Percentiles rank a stretch among this genome's conserved stretches.
These are phyloP conservation scores for Laguncularia racemosa DNA, from an alignment of 345 rosid genomes.

Conservation along the genomic window DNA sequence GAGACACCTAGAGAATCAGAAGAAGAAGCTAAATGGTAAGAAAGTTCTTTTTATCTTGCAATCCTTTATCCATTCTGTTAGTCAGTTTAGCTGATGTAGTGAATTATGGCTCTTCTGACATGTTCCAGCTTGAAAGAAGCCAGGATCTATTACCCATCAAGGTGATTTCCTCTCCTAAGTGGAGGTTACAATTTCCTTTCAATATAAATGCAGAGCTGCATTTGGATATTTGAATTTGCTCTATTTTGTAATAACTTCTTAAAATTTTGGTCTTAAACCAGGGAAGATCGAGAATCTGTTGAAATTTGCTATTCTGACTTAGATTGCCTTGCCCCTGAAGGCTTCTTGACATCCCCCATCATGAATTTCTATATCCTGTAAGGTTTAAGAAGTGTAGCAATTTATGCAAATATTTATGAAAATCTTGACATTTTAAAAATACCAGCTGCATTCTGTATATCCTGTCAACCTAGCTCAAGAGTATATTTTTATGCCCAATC, in stretches of 20 bases:
- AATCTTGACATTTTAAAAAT: too few species aligned
- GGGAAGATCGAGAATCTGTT: slow-evolving; percentile 57
- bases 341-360: slow-evolving; percentile 49
- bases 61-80: too few species aligned
- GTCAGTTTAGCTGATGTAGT: too few species aligned
- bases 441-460: too few species aligned
- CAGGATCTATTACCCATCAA: slow-evolving; percentile 21
- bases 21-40: too few species aligned
- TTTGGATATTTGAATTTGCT: too few species aligned
- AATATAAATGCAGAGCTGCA: too few species aligned
- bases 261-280: slow-evolving; percentile 11
- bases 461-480: too few species aligned
- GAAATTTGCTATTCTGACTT: slow-evolving; percentile 49
- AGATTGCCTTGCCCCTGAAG: slow-evolving; percentile 49
- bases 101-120: not conserved
- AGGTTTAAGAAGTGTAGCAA: slow-evolving; percentile 2
- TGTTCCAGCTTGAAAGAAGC: slow-evolving; percentile 8
- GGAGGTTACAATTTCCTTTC: too few species aligned
- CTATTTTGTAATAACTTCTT: too few species aligned
- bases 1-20: slow-evolving; percentile 15
- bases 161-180: slow-evolving; percentile 22
- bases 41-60: too few species aligned
- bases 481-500: too few species aligned
- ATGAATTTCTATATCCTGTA: slow-evolving; percentile 77
- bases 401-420: not conserved